phyloP scores from a whole-genome alignment of 2,329 filamentous ascomycete species.

The Aureobasidium sp. region DNA sequence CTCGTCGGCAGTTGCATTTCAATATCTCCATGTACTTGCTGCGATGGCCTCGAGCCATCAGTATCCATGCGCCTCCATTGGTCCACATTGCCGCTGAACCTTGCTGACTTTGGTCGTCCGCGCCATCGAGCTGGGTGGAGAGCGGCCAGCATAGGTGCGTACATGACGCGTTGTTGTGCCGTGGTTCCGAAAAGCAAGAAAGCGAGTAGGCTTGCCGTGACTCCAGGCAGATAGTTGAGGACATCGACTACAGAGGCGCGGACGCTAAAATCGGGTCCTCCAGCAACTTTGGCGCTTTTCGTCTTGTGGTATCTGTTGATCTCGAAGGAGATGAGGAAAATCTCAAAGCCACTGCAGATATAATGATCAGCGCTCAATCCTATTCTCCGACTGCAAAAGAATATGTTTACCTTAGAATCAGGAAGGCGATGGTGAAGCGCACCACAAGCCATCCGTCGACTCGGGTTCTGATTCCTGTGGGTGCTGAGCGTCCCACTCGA shows the following conservation, averaged over 20 bases:
- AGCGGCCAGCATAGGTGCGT: constrained; percentile 2
- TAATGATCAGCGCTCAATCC: background rate
- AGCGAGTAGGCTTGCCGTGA: constrained; percentile 12
- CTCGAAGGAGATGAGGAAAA: constrained; percentile 13
- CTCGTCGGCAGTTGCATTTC: constrained; percentile 6
- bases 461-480: background rate
- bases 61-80: background rate
- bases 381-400: too few relatives aligned
- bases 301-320: constrained; percentile 13
- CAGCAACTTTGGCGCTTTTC: background rate
- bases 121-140: background rate
- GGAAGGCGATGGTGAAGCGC: constrained; percentile 16
- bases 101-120: background rate
- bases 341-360: constrained; percentile 14
- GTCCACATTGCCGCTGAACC: background rate
- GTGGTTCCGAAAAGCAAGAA: constrained; percentile 19
- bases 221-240: constrained; percentile 16
- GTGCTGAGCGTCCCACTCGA: background rate
- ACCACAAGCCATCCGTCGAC: constrained; percentile 17
- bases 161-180: constrained; percentile 13
- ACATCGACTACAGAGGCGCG: constrained; percentile 12
- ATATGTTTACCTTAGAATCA: constrained; percentile 10
- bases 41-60: background rate
- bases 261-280: constrained; percentile 14
- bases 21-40: background rate